A percentile compares a stretch with the other conserved stretches of the same genome.
phyloP scores from a whole-genome alignment of 129 eudicot genomes.

The Rutidosis leptorrhynchoides region DNA sequence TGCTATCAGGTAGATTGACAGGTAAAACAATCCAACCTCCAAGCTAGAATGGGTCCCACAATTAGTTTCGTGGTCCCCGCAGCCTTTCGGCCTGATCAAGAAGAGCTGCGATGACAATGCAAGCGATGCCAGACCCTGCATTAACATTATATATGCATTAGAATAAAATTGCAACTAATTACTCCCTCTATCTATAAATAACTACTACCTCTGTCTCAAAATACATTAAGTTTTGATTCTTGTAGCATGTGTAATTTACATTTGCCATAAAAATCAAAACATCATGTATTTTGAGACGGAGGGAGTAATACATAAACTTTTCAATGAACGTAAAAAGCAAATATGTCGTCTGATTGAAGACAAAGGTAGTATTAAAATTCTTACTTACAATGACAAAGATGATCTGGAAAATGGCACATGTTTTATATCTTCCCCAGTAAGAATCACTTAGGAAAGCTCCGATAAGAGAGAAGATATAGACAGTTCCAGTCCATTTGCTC shows the following conservation, averaged over 20 bases:
- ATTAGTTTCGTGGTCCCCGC: slow-evolving; percentile 54
- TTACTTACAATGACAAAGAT: slow-evolving; percentile 78
- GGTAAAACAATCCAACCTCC: slow-evolving; percentile 68
- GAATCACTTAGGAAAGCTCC: slow-evolving; percentile 98
- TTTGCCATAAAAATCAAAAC: too few species aligned
- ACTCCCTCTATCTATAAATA: too few species aligned
- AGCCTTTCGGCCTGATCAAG: slow-evolving; percentile 80
- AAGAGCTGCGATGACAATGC: slow-evolving; percentile 62
- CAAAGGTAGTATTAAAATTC: too few species aligned
- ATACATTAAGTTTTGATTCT: too few species aligned
- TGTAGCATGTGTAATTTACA: too few species aligned
- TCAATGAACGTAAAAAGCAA: too few species aligned
- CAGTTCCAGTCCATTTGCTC: slow-evolving; percentile 99
- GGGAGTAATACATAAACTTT: too few species aligned
- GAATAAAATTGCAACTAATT: too few species aligned
- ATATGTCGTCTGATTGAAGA: too few species aligned
- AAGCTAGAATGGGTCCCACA: slow-evolving; percentile 67
- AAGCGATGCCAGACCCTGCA: slow-evolving; percentile 68
- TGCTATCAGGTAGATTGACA: slow-evolving; percentile 82
- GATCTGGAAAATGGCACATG: slow-evolving; percentile 88
- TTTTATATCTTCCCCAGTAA: slow-evolving; percentile 93
- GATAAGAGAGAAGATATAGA: slow-evolving; percentile 89
- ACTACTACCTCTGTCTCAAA: too few species aligned
- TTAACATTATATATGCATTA: too few species aligned
- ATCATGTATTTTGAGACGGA: too few species aligned